Evolutionary conservation across 108 stramenopile genomes (phyloP).

Genomic region (Skeletonema costatum): DNA sequence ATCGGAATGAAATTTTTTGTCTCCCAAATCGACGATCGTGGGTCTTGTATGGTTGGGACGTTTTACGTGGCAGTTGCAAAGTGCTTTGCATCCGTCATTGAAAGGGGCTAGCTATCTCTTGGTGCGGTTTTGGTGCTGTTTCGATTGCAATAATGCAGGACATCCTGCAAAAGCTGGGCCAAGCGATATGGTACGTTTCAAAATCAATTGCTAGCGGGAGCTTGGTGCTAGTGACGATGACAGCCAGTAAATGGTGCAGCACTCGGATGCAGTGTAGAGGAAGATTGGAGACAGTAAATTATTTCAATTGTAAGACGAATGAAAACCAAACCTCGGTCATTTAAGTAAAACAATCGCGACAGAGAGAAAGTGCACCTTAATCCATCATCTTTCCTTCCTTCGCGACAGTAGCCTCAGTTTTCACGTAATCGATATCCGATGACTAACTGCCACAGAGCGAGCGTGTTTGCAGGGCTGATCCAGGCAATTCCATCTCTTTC

Average conservation of each 20-base stretch:
- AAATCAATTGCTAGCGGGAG: constrained; percentile 11
- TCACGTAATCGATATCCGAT: constrained; percentile 87
- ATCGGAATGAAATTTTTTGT: constrained; percentile 67
- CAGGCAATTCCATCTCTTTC: constrained; percentile 85
- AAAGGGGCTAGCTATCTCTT: constrained; percentile 61
- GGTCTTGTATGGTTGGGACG: constrained; percentile 58
- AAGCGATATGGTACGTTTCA: constrained; percentile 19
- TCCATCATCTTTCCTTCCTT: constrained; percentile 77
- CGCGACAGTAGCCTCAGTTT: constrained; percentile 88
- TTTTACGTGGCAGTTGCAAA: constrained; percentile 70
- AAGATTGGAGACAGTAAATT: neutral
- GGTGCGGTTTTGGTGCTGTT: constrained; percentile 58
- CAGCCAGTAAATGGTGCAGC: constrained; percentile 46
- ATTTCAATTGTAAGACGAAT: no score
- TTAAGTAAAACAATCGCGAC: neutral
- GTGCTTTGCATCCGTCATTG: constrained; percentile 69
- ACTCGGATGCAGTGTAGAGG: constrained; percentile 31
- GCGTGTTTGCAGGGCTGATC: constrained; percentile 83
- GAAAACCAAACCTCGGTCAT: neutral
- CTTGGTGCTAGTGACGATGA: constrained; percentile 51
- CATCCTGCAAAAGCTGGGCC: constrained; percentile 83
- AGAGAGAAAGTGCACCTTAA: constrained; percentile 15
- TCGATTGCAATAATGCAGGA: constrained; percentile 82
- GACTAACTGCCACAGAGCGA: constrained; percentile 91
- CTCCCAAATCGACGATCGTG: constrained; percentile 66